Evolutionary conservation across 2,329 filamentous ascomycete genomes (phyloP).

Genomic region (Calonectria multiphialidica): DNA sequence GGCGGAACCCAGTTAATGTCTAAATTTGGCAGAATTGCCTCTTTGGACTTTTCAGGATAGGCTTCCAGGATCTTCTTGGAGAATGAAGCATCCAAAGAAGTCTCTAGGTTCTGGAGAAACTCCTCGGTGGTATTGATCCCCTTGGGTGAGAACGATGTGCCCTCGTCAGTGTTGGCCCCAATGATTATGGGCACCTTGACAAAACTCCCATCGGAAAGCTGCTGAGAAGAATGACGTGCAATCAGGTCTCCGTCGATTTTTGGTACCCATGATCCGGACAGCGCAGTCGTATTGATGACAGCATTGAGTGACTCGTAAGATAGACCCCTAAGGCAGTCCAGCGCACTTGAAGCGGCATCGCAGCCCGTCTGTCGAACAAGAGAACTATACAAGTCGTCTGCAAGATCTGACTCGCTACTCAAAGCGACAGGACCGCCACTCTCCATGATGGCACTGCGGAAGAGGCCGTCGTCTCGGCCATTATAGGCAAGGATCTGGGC

Average conservation of each 20-base stretch:
- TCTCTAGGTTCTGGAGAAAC: slow-evolving; percentile 1
- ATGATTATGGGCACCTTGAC: slow-evolving; percentile 28
- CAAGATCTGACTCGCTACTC: slow-evolving; percentile 6
- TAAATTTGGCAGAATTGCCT: slow-evolving; percentile 20
- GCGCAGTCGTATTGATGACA: slow-evolving; percentile 20
- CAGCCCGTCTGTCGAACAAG: slow-evolving; percentile 20
- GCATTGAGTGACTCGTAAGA: slow-evolving; percentile 13
- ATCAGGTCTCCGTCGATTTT: slow-evolving; percentile 30
- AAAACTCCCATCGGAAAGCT: slow-evolving; percentile 20
- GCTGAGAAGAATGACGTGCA: slow-evolving; percentile 1
- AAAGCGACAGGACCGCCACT: slow-evolving; percentile 20
- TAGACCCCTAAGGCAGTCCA: slow-evolving; percentile 13
- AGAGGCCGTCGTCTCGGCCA: slow-evolving; percentile 27
- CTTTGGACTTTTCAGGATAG: background rate
- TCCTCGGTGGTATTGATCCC: slow-evolving; percentile 22
- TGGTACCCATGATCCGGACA: slow-evolving; percentile 20
- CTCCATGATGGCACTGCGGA: slow-evolving; percentile 25
- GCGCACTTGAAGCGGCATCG: background rate
- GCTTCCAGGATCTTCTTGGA: background rate
- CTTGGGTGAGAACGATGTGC: slow-evolving; percentile 21
- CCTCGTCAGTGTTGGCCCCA: slow-evolving; percentile 27
- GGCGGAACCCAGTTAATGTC: slow-evolving; percentile 18
- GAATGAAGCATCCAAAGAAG: background rate
- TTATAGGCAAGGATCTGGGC: slow-evolving; percentile 28
- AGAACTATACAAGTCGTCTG: slow-evolving; percentile 8